Percentiles rank a stretch among this genome's conserved stretches.
These are phyloP conservation scores for Neocallimastix lanati DNA, from an alignment of 192 early-diverging fungal genomes.

Conservation along the genomic window DNA sequence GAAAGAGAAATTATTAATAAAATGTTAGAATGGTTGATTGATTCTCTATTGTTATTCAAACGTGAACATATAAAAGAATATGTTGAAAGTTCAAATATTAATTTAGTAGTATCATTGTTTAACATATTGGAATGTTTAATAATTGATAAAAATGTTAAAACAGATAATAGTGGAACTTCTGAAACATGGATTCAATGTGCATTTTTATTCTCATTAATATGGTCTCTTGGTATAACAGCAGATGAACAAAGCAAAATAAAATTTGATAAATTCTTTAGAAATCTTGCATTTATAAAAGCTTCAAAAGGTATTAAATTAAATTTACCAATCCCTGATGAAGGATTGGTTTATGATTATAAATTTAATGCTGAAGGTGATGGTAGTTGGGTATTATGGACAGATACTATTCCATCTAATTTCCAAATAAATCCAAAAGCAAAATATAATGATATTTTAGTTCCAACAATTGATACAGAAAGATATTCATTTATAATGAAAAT, in stretches of 20 bases:
- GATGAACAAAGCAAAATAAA: slow-evolving; percentile 23
- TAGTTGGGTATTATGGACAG: slow-evolving; percentile 24
- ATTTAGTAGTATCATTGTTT: slow-evolving; percentile 23
- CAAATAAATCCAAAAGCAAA: slow-evolving; percentile 30
- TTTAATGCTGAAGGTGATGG: slow-evolving; percentile 21
- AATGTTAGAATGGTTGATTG: slow-evolving; percentile 28
- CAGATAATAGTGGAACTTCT: slow-evolving; percentile 9
- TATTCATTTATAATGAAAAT: slow-evolving; percentile 29
- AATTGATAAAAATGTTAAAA: slow-evolving; percentile 12
- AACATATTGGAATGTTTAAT: slow-evolving; percentile 32
- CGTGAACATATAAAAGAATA: slow-evolving; percentile 25
- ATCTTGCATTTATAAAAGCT: slow-evolving; percentile 1
- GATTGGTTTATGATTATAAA: slow-evolving; percentile 26
- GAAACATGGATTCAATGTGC: slow-evolving; percentile 28
- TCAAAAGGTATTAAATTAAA: slow-evolving; percentile 16
- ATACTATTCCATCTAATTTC: slow-evolving; percentile 19
- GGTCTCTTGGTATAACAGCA: slow-evolving; percentile 28
- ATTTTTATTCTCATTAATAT: slow-evolving; percentile 28
- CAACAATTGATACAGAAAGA: slow-evolving; percentile 33
- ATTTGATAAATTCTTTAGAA: slow-evolving; percentile 16
- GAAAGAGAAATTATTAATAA: slow-evolving; percentile 15
- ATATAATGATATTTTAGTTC: slow-evolving; percentile 37
- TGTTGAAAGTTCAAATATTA: slow-evolving; percentile 27
- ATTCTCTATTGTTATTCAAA: slow-evolving; percentile 20
- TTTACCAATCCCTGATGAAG: slow-evolving; percentile 19